Evolutionary conservation across 2,329 filamentous ascomycete species (phyloP).

Genomic region (Aspergillus glaucus): DNA sequence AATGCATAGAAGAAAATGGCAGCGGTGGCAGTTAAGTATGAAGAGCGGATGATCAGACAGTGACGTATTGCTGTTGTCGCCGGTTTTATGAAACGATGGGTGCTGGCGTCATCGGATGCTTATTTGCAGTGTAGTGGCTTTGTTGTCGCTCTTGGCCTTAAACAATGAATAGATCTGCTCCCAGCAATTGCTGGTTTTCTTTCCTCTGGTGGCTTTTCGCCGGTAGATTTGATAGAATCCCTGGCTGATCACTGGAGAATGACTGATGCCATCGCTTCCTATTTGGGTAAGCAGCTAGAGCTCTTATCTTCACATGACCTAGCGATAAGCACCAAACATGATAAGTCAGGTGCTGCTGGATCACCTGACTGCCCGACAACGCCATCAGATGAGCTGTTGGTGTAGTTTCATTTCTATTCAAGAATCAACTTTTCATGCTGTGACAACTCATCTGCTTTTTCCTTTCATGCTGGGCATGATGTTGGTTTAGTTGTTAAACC

Average conservation of each 20-base stretch:
- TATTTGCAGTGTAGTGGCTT: not conserved
- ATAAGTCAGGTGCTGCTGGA: not conserved
- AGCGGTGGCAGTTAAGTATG: constrained; percentile 1
- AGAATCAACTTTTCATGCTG: not conserved
- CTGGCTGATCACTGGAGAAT: constrained; percentile 13
- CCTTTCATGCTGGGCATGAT: not conserved
- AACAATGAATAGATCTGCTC: not conserved
- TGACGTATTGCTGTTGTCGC: not conserved
- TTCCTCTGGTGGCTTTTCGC: too few species aligned
- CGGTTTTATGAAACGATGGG: not conserved
- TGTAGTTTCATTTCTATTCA: not conserved
- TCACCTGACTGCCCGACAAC: not conserved
- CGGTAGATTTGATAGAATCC: too few species aligned
- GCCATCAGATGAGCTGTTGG: not conserved
- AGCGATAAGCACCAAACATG: not conserved
- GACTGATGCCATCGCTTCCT: not conserved
- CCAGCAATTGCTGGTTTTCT: not conserved
- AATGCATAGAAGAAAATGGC: not conserved
- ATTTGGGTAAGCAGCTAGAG: not conserved
- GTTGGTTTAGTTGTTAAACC: not conserved
- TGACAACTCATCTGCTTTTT: not conserved
- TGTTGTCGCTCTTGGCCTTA: constrained; percentile 5
- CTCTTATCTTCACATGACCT: not conserved
- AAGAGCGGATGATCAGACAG: not conserved
- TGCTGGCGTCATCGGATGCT: constrained; percentile 2